phyloP scores from a whole-genome alignment of 306 rosid genomes.

The Pyrus communis region DNA sequence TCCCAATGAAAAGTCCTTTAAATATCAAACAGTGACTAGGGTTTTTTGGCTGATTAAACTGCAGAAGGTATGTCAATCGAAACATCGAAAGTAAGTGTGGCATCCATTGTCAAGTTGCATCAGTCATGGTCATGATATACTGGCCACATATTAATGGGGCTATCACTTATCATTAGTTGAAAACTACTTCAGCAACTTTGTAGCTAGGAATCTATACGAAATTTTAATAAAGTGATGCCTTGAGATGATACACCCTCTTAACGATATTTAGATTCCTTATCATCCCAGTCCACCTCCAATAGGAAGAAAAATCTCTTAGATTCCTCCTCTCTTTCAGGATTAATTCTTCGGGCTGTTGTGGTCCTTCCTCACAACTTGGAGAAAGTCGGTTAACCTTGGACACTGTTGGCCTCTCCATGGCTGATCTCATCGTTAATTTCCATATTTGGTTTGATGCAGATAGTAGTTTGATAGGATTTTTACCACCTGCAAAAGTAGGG shows the following conservation, averaged over 20 bases:
- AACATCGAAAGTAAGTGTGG: slow-evolving; percentile 11
- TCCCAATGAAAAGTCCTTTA: neutral
- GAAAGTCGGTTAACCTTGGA: slow-evolving; percentile 13
- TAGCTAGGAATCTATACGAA: slow-evolving; percentile 37
- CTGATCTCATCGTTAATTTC: neutral
- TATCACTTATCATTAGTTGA: slow-evolving; percentile 56
- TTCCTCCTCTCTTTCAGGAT: slow-evolving; percentile 22
- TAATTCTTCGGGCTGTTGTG: slow-evolving; percentile 17
- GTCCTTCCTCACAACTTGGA: slow-evolving; percentile 41
- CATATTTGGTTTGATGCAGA: neutral
- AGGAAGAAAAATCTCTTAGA: slow-evolving; percentile 30
- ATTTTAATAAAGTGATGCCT: slow-evolving; percentile 23
- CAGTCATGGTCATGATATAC: slow-evolving; percentile 29
- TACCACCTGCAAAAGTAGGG: too few relatives aligned
- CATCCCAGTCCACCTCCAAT: slow-evolving; percentile 30
- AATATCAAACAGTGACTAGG: neutral
- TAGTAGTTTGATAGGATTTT: neutral
- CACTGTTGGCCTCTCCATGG: neutral
- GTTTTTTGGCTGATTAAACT: neutral
- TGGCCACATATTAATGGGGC: slow-evolving; percentile 33
- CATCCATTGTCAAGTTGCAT: slow-evolving; percentile 30
- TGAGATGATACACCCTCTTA: slow-evolving; percentile 24
- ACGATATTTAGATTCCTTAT: slow-evolving; percentile 40
- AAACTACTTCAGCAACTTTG: slow-evolving; percentile 37
- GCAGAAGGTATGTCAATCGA: neutral